Evolutionary conservation across 73 alveolate species (phyloP).

Genomic region (Vitrella brassicaformis): DNA sequence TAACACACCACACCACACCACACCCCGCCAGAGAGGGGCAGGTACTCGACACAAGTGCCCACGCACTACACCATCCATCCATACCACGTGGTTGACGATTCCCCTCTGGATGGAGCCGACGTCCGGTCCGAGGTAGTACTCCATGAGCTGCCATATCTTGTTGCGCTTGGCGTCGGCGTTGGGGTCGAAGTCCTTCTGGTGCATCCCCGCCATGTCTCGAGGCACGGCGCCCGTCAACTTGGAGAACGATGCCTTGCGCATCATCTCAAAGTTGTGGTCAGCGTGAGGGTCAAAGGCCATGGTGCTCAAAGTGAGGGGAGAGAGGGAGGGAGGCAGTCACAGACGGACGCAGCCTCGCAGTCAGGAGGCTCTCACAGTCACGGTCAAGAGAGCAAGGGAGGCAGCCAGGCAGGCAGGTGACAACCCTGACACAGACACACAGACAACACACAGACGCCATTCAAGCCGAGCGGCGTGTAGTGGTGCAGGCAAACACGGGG

Average conservation of each 20-base stretch:
- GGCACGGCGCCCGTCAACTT: conserved; percentile 19
- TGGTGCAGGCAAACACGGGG: background rate
- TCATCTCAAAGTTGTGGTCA: conserved; percentile 15
- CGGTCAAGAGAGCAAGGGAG: too few relatives aligned
- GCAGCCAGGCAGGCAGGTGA: too few relatives aligned
- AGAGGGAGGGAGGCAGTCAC: background rate
- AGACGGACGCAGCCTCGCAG: background rate
- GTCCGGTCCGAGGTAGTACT: conserved; percentile 47
- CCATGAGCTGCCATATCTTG: conserved; percentile 69
- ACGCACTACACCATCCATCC: background rate
- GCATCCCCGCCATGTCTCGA: background rate
- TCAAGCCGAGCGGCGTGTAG: too few relatives aligned
- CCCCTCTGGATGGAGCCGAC: conserved; percentile 45
- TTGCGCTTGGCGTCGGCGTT: conserved; percentile 29
- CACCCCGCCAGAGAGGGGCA: background rate
- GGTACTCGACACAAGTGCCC: background rate
- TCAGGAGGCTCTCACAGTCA: too few relatives aligned
- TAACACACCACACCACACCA: conserved; percentile 6
- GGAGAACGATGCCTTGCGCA: conserved; percentile 32
- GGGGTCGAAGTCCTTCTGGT: background rate
- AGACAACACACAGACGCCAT: too few relatives aligned
- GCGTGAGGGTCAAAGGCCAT: background rate
- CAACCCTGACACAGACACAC: too few relatives aligned
- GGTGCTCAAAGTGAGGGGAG: background rate
- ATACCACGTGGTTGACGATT: conserved; percentile 52